A percentile compares a stretch with the other conserved stretches of the same genome.
Evolutionary conservation across 441 rosid species (phyloP).

Genomic region (Aquilaria agallochum): DNA sequence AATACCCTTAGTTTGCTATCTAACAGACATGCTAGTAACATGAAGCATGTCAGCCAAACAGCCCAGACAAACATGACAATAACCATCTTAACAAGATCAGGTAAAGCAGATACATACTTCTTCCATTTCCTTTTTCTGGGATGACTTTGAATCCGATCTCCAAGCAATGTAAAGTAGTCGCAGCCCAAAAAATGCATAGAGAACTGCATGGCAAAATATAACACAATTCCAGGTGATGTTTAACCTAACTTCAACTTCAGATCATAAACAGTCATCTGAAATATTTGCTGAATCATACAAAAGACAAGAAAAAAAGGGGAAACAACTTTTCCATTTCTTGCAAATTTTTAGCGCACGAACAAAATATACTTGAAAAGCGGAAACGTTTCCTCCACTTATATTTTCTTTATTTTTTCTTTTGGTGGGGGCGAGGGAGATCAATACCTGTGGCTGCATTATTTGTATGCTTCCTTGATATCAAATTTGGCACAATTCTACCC

Average conservation of each 20-base stretch:
- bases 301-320: not conserved
- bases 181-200: constrained; percentile 86
- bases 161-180: constrained; percentile 97
- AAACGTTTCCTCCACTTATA: too few relatives aligned
- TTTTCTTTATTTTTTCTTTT: too few relatives aligned
- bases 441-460: constrained; percentile 98
- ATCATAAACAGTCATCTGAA: too few relatives aligned
- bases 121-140: constrained; percentile 95
- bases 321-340: too few relatives aligned
- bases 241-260: not conserved
- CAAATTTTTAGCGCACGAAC: too few relatives aligned
- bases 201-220: constrained; percentile 45
- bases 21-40: too few relatives aligned
- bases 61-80: too few relatives aligned
- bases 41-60: too few relatives aligned
- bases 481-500: constrained; percentile 94
- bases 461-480: constrained; percentile 98
- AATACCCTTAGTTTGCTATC: too few relatives aligned
- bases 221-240: not conserved
- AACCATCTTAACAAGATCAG: not conserved
- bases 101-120: constrained; percentile 52
- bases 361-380: too few relatives aligned
- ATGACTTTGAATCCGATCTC: constrained; percentile 91
- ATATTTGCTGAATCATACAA: not conserved
- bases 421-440: not conserved